Evolutionary conservation across 2,329 filamentous ascomycete genomes (phyloP).

Genomic region (Salinomyces thailandicus): DNA sequence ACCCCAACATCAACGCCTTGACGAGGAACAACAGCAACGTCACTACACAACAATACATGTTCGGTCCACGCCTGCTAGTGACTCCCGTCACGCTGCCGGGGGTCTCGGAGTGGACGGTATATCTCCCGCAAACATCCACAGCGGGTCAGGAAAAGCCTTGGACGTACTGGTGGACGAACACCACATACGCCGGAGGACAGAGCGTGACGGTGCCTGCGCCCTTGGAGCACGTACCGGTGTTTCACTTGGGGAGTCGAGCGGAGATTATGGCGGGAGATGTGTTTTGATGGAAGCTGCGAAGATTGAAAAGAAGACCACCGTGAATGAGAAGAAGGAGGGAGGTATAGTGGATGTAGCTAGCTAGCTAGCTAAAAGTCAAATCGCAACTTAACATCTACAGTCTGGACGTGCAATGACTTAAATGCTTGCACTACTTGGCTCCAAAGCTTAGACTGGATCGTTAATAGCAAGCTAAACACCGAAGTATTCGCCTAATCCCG

Average conservation of each 20-base stretch:
- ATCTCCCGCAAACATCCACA: constrained; percentile 23
- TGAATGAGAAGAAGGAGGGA: no score
- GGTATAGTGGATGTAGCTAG: no score
- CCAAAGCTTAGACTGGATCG: no score
- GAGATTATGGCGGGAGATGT: constrained; percentile 18
- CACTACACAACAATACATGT: constrained; percentile 33
- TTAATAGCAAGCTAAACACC: no score
- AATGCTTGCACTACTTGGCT: no score
- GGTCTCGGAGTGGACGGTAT: constrained; percentile 28
- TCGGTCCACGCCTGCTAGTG: constrained; percentile 28
- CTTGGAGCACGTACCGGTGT: constrained; percentile 23
- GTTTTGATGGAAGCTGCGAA: constrained; percentile 11
- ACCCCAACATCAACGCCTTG: constrained; percentile 16
- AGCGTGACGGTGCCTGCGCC: constrained; percentile 20
- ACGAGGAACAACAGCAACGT: constrained; percentile 24
- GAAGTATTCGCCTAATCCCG: no score
- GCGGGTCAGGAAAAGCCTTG: constrained; percentile 22
- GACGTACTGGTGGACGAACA: constrained; percentile 34
- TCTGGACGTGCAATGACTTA: no score
- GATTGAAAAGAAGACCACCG: no score
- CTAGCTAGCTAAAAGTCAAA: no score
- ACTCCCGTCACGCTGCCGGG: constrained; percentile 29
- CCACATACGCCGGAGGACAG: constrained; percentile 30
- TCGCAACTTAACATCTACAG: no score
- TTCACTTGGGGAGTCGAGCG: constrained; percentile 18